Percentiles rank a stretch among this genome's conserved stretches.
Evolutionary conservation across 257 asterid genomes (phyloP).

Genomic region (Craterostigma plantagineum): DNA sequence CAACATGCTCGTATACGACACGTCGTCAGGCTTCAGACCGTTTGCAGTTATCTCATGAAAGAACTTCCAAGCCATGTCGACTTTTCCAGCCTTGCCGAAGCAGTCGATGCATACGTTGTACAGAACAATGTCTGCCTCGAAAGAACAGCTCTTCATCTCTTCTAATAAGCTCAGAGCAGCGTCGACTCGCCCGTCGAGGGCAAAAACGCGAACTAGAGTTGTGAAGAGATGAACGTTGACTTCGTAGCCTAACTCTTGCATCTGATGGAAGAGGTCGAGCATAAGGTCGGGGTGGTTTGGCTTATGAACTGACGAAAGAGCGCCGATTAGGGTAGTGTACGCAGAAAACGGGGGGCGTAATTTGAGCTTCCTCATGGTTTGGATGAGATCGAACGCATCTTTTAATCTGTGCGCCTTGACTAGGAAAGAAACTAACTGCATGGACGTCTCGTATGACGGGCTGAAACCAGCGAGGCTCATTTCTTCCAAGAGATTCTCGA

Average conservation of each 20-base stretch:
- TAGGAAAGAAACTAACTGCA: slow-evolving; percentile 40
- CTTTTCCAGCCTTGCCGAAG: slow-evolving; percentile 83
- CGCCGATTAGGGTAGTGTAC: slow-evolving; percentile 81
- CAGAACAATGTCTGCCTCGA: slow-evolving; percentile 72
- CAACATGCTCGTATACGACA: slow-evolving; percentile 81
- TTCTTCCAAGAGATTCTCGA: slow-evolving; percentile 62
- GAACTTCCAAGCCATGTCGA: slow-evolving; percentile 93
- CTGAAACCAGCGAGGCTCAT: slow-evolving; percentile 77
- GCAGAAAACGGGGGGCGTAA: slow-evolving; percentile 91
- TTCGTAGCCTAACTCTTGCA: slow-evolving; percentile 94
- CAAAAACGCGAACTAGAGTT: slow-evolving; percentile 59
- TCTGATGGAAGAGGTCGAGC: slow-evolving; percentile 65
- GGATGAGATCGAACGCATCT: slow-evolving; percentile 57
- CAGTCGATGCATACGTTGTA: slow-evolving; percentile 84
- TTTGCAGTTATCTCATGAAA: slow-evolving; percentile 68
- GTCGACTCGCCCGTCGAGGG: slow-evolving; percentile 78
- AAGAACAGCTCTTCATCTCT: slow-evolving; percentile 72
- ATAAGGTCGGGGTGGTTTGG: slow-evolving; percentile 56
- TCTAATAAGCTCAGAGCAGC: slow-evolving; percentile 72
- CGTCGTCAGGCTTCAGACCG: slow-evolving; percentile 69
- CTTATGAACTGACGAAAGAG: slow-evolving; percentile 32
- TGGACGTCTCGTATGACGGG: slow-evolving; percentile 38
- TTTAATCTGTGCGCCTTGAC: slow-evolving; percentile 33
- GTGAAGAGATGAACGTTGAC: slow-evolving; percentile 72
- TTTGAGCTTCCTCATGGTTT: slow-evolving; percentile 67